These are phyloP conservation scores for Monosporozyma yasuniensis DNA, from an alignment of 805 yeast genomes.

Conservation along the genomic window DNA sequence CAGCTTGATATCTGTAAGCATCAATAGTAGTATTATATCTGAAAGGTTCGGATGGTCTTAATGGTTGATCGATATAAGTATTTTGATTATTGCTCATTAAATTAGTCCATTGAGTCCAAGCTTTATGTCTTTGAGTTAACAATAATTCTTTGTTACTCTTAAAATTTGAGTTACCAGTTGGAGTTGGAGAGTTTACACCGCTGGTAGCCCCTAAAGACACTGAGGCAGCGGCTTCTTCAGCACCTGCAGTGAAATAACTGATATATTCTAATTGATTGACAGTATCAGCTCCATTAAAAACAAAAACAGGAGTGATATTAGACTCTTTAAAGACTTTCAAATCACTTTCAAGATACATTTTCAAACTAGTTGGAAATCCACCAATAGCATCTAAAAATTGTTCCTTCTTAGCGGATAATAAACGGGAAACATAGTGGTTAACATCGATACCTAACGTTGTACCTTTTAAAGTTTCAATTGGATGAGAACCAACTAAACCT, in stretches of 20 bases:
- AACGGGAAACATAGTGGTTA: constrained; percentile 61
- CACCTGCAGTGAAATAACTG: constrained; percentile 19
- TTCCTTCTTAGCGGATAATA: constrained; percentile 54
- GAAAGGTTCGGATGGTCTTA: constrained; percentile 38
- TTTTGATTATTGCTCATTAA: constrained; percentile 27
- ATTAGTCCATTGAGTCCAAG: constrained; percentile 39
- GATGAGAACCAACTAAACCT: constrained; percentile 48
- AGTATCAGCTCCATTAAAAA: constrained; percentile 58
- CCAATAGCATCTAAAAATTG: constrained; percentile 69
- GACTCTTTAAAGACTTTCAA: constrained; percentile 49
- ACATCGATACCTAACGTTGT: constrained; percentile 78
- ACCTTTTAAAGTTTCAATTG: constrained; percentile 55
- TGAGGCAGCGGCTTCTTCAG: constrained; percentile 17
- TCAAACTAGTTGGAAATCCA: constrained; percentile 63
- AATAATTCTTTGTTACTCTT: constrained; percentile 25
- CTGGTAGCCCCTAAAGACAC: not conserved
- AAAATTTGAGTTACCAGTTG: constrained; percentile 2
- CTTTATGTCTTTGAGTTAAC: constrained; percentile 37
- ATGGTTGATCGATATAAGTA: constrained; percentile 29
- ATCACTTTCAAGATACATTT: constrained; percentile 50
- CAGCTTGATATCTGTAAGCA: constrained; percentile 42
- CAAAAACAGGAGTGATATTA: constrained; percentile 69
- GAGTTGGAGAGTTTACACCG: not conserved
- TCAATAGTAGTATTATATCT: constrained; percentile 42
- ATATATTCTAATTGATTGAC: constrained; percentile 27